phyloP scores from a whole-genome alignment of 2,329 filamentous ascomycete genomes.

The Sporothrix schenckii region DNA sequence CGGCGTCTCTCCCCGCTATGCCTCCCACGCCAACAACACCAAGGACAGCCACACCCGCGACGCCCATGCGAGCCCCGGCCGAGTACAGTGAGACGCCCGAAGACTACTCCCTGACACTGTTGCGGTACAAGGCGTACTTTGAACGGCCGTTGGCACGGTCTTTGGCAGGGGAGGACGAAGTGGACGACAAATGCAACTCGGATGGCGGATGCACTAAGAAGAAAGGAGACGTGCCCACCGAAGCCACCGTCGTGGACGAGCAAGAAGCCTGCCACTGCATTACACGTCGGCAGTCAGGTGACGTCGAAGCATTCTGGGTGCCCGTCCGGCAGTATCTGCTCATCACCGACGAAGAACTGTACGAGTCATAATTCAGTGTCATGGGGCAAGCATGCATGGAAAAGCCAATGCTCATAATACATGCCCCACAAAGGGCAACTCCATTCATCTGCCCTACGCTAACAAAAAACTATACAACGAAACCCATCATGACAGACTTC shows the following conservation, averaged over 20 bases:
- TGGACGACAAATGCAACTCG: not conserved
- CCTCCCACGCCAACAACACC: not conserved
- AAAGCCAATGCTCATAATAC: not conserved
- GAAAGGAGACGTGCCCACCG: not conserved
- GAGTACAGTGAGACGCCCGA: not conserved
- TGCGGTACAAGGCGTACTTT: slow-evolving; percentile 20
- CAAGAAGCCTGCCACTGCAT: not conserved
- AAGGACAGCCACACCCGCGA: not conserved
- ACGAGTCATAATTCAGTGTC: not conserved
- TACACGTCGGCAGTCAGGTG: not conserved
- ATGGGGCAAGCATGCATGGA: not conserved
- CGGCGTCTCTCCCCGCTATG: not conserved
- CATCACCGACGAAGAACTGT: slow-evolving; percentile 30
- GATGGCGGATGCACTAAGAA: not conserved
- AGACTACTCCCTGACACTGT: slow-evolving; percentile 21
- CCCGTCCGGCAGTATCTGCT: slow-evolving; percentile 24
- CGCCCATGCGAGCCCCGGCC: not conserved
- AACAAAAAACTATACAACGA: slow-evolving; percentile 22
- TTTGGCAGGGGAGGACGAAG: not conserved
- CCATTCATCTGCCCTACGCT: slow-evolving; percentile 27
- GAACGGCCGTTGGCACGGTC: slow-evolving; percentile 5
- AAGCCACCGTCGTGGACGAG: not conserved
- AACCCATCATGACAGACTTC: not conserved
- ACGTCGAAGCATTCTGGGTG: slow-evolving; percentile 27
- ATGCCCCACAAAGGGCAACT: not conserved